These are phyloP conservation scores for Lipomyces sp. DNA, from an alignment of 805 yeast genomes.

Conservation along the genomic window DNA sequence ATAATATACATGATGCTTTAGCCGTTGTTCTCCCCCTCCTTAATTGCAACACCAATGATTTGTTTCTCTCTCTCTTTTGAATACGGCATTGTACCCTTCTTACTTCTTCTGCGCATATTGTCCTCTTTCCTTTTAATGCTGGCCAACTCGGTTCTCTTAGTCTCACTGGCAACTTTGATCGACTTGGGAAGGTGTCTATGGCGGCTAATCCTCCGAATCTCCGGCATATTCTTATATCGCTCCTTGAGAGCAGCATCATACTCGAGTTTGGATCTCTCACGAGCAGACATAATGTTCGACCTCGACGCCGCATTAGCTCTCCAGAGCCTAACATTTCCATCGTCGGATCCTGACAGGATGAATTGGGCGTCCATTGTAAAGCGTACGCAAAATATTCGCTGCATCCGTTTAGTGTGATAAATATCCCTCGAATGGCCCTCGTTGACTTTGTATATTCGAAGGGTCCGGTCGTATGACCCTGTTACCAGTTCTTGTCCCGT, in stretches of 20 bases:
- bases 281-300: slow-evolving; percentile 75
- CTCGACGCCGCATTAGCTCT: slow-evolving; percentile 85
- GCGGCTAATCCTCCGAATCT: slow-evolving; percentile 82
- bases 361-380: slow-evolving; percentile 89
- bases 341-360: slow-evolving; percentile 90
- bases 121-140: slow-evolving; percentile 80
- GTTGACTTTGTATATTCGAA: slow-evolving; percentile 72
- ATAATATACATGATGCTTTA: background rate
- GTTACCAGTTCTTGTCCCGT: slow-evolving; percentile 96
- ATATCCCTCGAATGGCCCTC: slow-evolving; percentile 95
- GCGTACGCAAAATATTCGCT: slow-evolving; percentile 81
- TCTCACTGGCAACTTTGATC: slow-evolving; percentile 86
- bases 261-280: slow-evolving; percentile 81
- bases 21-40: slow-evolving; percentile 49
- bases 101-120: slow-evolving; percentile 80
- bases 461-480: slow-evolving; percentile 92
- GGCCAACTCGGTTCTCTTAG: slow-evolving; percentile 73
- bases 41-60: slow-evolving; percentile 68
- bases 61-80: slow-evolving; percentile 81
- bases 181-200: slow-evolving; percentile 91
- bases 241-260: slow-evolving; percentile 91
- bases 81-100: slow-evolving; percentile 51
- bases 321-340: slow-evolving; percentile 94
- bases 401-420: slow-evolving; percentile 98
- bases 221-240: slow-evolving; percentile 95